Percentiles rank a stretch among this genome's conserved stretches.
Evolutionary conservation across 2,329 filamentous ascomycete species (phyloP).

Genomic region (Trichoderma asperellum): DNA sequence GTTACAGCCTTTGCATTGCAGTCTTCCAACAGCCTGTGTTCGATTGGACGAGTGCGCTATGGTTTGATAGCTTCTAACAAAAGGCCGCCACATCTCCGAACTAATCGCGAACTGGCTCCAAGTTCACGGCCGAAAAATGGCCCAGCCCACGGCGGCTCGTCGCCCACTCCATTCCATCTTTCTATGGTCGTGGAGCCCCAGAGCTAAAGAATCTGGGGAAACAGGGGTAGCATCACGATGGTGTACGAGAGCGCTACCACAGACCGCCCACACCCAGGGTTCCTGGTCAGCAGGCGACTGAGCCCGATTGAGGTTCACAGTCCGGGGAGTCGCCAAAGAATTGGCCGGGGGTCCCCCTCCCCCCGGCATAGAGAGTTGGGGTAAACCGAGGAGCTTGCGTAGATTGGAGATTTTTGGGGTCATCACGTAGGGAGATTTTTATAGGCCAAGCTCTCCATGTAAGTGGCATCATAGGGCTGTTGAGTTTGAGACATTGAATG

Average conservation of each 20-base stretch:
- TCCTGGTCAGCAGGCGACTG: constrained; percentile 35
- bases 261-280: constrained; percentile 34
- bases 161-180: constrained; percentile 10
- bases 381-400: constrained; percentile 26
- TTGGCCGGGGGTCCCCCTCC: constrained; percentile 16
- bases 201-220: constrained; percentile 41
- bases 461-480: not conserved
- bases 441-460: not conserved
- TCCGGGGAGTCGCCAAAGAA: constrained; percentile 23
- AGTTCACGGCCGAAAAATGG: not conserved
- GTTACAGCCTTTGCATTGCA: not conserved
- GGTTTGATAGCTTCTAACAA: not conserved
- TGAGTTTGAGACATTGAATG: not conserved
- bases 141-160: not conserved
- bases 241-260: constrained; percentile 38
- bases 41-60: not conserved
- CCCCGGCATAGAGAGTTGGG: constrained; percentile 26
- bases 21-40: not conserved
- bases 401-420: constrained; percentile 26
- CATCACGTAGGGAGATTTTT: not conserved
- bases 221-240: constrained; percentile 37
- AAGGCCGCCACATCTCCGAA: constrained; percentile 4
- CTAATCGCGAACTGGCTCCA: not conserved
- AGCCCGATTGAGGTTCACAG: constrained; percentile 32
- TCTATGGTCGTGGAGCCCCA: constrained; percentile 15